Base-by-base conservation (phyloP, 148 eudicot species). In the Heliosperma pusillum region DNA sequence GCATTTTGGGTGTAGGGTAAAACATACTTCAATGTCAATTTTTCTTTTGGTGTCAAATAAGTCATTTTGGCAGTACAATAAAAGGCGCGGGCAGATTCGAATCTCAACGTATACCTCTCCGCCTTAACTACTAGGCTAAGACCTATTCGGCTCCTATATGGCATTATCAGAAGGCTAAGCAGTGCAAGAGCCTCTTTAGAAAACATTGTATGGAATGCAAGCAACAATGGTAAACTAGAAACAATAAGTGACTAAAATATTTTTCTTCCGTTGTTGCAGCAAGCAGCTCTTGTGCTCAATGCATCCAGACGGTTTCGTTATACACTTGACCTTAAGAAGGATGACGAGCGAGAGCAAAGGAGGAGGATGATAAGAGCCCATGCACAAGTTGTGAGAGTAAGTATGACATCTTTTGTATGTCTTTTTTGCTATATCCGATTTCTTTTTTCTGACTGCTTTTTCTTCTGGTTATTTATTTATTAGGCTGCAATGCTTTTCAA, bases 401-500 rank as follows among this genome's bases (percentile, higher is more conserved):
- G 87, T 67, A 52, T 8, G 68, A 0, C 36, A 25, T n/a, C 7
- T 9, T 52, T 56, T 47, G 30, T 26, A 2, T 11, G 44, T 24
- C 10, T 36, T 36, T 36, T 60, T 45, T 56, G 2, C 7, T 56
- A 24, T 22, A 10, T 66, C 0, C 11, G 10, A 56, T 47, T 27
- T 11, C 26, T 30, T 8, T 42, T 69, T 71, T 52, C 58, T 59
- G 20, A 76, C 66, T 72, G 75, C 57, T 64, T 13, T 50, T 78
- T 63, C 40, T 20, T 24, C 19, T 67, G 42, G 45, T 1, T 78
- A 69, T 20, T 70, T n/a, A n/a, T n/a, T 25, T 66, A 75, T 65
- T 70, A 93, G 98, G 98, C 98, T 33, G 97, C 97, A 70, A 79
- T 93, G 89, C 98, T 93, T 74, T 93, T 93, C 79, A 93, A 93